Base-by-base conservation (phyloP, 2,329 filamentous ascomycete species). In the Cryphonectria naterciae region DNA sequence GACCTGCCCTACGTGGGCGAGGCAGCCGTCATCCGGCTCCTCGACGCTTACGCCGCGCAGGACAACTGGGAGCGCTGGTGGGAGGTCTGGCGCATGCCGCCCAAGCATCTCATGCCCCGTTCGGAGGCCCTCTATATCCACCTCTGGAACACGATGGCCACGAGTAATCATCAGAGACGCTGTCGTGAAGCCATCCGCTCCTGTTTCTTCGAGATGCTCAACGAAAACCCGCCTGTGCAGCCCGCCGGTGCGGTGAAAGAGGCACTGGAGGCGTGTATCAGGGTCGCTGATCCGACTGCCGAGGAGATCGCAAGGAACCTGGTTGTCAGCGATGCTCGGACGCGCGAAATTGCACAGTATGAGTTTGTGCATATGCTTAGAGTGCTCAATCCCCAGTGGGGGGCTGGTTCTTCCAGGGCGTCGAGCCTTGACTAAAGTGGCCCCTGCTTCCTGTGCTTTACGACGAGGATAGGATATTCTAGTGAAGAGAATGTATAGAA, bases 141-240 rank as follows among this genome's bases (percentile, higher is more conserved):
- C 46, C 80, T 89, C 37, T 91, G 88, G 76, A 74, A 78, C 19
- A 76, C 82, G 39, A 82, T 89, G 68, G 84, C 85, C 0, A 76
- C 80, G 5, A 83, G 84, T 0, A 75, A 78, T 0, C 80, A 86
- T 73, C 79, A 83, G 69, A 75, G 70, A 64, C 78, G 81, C 73
- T 89, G 83, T 77, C 83, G 79, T 68, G 82, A 83, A 71, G 85
- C 81, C 32, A 79, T 88, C 73, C 84, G 83, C n/a, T 84, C 81
- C 72, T 87, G 86, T 76, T 83, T 88, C n/a, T 83, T 84, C 2
- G 88, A 91, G 76, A 90, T 93, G 87, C 73, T 82, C 25, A 78
- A 80, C 63, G 90, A 93, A 76, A 73, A 82, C 0, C 85, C 86
- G 1, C 80, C 81, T 0, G 82, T 93, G 22, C 67, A 74, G 35